These are phyloP conservation scores for Hirsutella minnesotensis DNA, from an alignment of 2,329 filamentous ascomycete species.

Conservation along the genomic window DNA sequence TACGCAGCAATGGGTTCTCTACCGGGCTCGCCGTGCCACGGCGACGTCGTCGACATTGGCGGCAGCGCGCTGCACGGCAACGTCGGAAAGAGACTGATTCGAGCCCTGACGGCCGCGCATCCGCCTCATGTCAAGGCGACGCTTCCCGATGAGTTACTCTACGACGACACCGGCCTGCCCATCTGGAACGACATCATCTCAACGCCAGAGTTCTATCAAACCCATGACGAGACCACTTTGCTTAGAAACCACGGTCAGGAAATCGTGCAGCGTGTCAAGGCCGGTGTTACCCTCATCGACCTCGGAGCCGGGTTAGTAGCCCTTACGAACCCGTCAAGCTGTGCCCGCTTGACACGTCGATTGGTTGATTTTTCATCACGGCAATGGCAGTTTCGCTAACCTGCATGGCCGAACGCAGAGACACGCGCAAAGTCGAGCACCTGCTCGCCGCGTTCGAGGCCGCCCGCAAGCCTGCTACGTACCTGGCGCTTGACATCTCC, in stretches of 20 bases:
- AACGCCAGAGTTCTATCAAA: slow-evolving; percentile 27
- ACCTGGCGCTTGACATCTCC: slow-evolving; percentile 29
- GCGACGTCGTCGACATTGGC: slow-evolving; percentile 25
- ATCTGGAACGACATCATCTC: slow-evolving; percentile 31
- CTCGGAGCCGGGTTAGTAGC: slow-evolving; percentile 28
- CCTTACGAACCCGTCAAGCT: neutral
- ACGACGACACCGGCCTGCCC: slow-evolving; percentile 23
- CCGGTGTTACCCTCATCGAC: slow-evolving; percentile 24
- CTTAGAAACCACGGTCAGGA: slow-evolving; percentile 22
- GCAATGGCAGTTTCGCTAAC: too few species aligned
- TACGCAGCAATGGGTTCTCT: neutral
- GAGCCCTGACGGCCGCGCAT: slow-evolving; percentile 13
- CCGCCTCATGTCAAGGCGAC: slow-evolving; percentile 13
- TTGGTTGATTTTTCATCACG: too few species aligned
- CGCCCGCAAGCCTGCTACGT: slow-evolving; percentile 16
- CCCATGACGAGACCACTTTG: slow-evolving; percentile 25
- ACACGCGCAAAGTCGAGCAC: slow-evolving; percentile 27
- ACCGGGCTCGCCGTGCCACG: slow-evolving; percentile 11
- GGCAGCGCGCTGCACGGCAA: slow-evolving; percentile 20
- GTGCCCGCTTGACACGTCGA: neutral
- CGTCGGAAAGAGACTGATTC: slow-evolving; percentile 15
- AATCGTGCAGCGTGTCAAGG: slow-evolving; percentile 17
- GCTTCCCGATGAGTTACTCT: slow-evolving; percentile 28
- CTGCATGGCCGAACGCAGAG: too few species aligned
- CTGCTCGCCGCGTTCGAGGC: slow-evolving; percentile 23